Conservation (phyloP, 306 rosid species). For the Trifolium fragiferum region DNA sequence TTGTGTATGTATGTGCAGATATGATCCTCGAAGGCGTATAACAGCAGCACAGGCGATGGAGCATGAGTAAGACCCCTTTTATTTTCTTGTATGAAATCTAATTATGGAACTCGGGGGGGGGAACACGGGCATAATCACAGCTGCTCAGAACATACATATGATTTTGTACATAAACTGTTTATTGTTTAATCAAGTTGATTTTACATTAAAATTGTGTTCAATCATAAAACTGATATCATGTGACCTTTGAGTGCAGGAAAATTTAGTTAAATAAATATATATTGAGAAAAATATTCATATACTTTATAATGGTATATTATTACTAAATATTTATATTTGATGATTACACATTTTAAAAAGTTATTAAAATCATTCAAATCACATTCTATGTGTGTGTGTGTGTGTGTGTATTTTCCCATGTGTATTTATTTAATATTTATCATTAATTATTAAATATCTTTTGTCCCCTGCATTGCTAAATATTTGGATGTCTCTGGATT, state of each 20-base stretch:
- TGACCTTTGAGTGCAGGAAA: background rate
- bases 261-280: background rate
- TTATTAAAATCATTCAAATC: background rate
- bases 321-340: constrained; percentile 10
- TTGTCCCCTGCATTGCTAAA: background rate
- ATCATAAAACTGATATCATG: background rate
- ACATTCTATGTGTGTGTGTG: background rate
- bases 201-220: background rate
- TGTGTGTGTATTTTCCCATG: background rate
- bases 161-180: constrained; percentile 5
- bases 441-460: background rate
- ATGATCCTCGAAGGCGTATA: constrained; percentile 94
- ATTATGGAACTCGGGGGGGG: background rate
- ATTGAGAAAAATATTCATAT: background rate
- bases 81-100: constrained; percentile 28
- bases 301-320: background rate
- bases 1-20: constrained; percentile 58
- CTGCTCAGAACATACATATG: background rate
- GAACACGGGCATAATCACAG: background rate
- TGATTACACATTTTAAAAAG: background rate
- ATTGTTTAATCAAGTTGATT: constrained; percentile 11
- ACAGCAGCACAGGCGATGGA: constrained; percentile 95
- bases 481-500: background rate
- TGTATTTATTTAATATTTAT: background rate
- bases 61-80: constrained; percentile 72